A percentile compares a stretch with the other conserved stretches of the same genome.
Evolutionary conservation across 2,329 filamentous ascomycete species (phyloP).

Genomic region (Trichoderma aggressivum): DNA sequence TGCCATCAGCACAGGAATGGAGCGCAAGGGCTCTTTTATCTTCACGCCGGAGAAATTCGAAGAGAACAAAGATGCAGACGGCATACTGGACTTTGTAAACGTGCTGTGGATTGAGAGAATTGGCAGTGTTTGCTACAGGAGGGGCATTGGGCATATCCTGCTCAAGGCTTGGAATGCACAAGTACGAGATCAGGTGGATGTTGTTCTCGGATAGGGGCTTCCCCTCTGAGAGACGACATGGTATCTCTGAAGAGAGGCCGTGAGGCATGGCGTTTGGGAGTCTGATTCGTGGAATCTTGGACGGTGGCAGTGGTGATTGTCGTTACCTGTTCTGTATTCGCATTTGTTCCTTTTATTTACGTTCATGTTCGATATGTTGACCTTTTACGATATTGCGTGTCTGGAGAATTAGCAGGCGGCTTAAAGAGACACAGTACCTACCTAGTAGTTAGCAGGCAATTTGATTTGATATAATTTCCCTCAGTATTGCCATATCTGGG

Average conservation of each 20-base stretch:
- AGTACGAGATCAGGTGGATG: constrained; percentile 38
- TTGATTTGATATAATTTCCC: constrained; percentile 42
- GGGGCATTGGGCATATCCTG: constrained; percentile 43
- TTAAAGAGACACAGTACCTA: constrained; percentile 31
- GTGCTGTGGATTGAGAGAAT: constrained; percentile 47
- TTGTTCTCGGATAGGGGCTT: constrained; percentile 47
- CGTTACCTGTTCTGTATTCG: constrained; percentile 35
- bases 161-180: constrained; percentile 41
- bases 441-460: constrained; percentile 53
- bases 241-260: not conserved
- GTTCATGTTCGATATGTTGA: not conserved
- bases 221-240: constrained; percentile 62
- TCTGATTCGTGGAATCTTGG: not conserved
- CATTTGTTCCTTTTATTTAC: not conserved
- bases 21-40: constrained; percentile 41
- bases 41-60: constrained; percentile 40
- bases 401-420: constrained; percentile 38
- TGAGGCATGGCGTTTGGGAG: not conserved
- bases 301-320: not conserved
- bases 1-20: constrained; percentile 40
- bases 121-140: constrained; percentile 39
- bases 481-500: not conserved
- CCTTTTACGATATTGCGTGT: constrained; percentile 70
- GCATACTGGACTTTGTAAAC: constrained; percentile 44
- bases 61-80: constrained; percentile 41